Percentiles rank a stretch among this genome's conserved stretches.
Evolutionary conservation across 345 rosid species (phyloP).

Genomic region (Rhodamnia argentea): DNA sequence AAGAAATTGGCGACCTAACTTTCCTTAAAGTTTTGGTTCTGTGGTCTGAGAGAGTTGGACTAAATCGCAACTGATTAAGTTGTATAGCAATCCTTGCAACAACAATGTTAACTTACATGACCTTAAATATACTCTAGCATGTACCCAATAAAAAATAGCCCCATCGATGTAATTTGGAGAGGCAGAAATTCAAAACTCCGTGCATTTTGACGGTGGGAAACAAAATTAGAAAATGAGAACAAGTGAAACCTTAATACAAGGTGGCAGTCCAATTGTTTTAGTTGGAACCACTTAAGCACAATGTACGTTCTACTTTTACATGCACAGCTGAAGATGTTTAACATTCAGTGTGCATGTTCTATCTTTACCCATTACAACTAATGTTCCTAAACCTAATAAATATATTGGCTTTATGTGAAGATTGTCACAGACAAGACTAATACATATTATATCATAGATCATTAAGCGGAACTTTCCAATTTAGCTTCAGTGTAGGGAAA

Average conservation of each 20-base stretch:
- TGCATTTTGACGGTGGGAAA: not conserved
- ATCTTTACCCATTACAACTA: not conserved
- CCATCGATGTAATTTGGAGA: not conserved
- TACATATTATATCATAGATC: not conserved
- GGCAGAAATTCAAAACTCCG: not conserved
- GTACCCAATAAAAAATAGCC: not conserved
- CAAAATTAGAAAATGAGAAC: not conserved
- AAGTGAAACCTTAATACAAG: not conserved
- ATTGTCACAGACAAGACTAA: not conserved
- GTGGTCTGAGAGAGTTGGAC: not conserved
- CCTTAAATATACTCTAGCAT: not conserved
- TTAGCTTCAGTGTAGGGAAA: not conserved
- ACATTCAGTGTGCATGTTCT: not conserved
- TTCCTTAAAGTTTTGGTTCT: not conserved
- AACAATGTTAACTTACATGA: not conserved
- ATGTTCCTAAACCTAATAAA: not conserved
- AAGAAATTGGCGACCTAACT: not conserved
- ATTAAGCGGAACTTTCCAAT: not conserved
- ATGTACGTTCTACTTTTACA: not conserved
- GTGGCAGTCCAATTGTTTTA: not conserved
- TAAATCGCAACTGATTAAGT: not conserved
- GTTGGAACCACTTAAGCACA: not conserved
- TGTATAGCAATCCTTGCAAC: not conserved
- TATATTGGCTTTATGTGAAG: not conserved
- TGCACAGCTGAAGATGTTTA: not conserved